phyloP scores from a whole-genome alignment of 345 rosid genomes.

The Tarenaya hassleriana region DNA sequence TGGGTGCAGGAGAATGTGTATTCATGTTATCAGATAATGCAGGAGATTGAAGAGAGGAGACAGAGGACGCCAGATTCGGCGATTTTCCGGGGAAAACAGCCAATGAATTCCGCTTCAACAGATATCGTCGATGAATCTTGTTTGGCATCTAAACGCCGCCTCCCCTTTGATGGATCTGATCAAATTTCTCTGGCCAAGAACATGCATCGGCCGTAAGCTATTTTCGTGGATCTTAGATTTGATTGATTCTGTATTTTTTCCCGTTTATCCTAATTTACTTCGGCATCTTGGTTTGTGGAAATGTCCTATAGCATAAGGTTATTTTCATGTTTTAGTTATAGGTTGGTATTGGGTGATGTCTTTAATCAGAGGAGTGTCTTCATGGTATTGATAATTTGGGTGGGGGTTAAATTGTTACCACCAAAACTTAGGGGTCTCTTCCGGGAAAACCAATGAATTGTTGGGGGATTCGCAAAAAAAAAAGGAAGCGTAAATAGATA shows the following conservation, averaged over 20 bases:
- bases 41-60: slow-evolving; percentile 42
- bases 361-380: neutral
- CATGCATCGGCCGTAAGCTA: slow-evolving; percentile 30
- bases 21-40: slow-evolving; percentile 51
- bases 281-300: slow-evolving; percentile 23
- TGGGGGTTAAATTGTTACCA: neutral
- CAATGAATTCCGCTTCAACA: neutral
- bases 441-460: slow-evolving; percentile 1
- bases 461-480: neutral
- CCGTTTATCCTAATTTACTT: too few species aligned
- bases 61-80: slow-evolving; percentile 28
- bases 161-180: slow-evolving; percentile 43
- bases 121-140: slow-evolving; percentile 20
- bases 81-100: slow-evolving; percentile 7
- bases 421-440: slow-evolving; percentile 5
- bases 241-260: slow-evolving; percentile 24
- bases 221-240: slow-evolving; percentile 25
- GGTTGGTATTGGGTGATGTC: slow-evolving; percentile 13
- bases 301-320: slow-evolving; percentile 9
- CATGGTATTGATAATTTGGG: neutral
- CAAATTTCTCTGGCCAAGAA: slow-evolving; percentile 38
- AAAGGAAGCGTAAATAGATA: slow-evolving; percentile 20
- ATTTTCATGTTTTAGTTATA: slow-evolving; percentile 22
- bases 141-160: slow-evolving; percentile 42
- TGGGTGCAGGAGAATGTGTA: slow-evolving; percentile 50